Percentiles rank a stretch among this genome's conserved stretches.
Evolutionary conservation across 352 stramenopile species (phyloP).

Genomic region (Phytophthora nicotianae): DNA sequence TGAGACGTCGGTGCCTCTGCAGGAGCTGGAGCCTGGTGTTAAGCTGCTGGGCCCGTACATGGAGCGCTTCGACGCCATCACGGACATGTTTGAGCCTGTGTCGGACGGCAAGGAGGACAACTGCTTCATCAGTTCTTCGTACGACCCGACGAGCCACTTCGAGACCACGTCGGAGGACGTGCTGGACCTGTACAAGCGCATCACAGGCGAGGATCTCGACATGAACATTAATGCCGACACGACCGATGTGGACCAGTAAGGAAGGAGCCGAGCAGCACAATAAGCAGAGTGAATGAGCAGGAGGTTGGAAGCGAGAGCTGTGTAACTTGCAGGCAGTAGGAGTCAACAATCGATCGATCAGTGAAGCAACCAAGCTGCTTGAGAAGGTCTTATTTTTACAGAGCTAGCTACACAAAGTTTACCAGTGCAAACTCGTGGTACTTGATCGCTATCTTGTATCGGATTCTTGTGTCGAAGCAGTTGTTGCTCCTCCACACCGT

Average conservation of each 20-base stretch:
- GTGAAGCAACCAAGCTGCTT: slow-evolving; percentile 23
- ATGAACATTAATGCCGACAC: slow-evolving; percentile 98
- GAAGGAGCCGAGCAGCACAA: slow-evolving; percentile 3
- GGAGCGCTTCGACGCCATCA: slow-evolving; percentile 96
- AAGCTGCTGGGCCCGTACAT: slow-evolving; percentile 96
- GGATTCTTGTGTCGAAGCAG: too few species aligned
- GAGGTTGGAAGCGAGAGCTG: slow-evolving; percentile 11
- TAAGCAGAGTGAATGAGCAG: slow-evolving; percentile 1
- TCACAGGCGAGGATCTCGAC: slow-evolving; percentile 97
- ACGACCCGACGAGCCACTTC: slow-evolving; percentile 96
- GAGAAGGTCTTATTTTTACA: too few species aligned
- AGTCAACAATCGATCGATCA: slow-evolving; percentile 19
- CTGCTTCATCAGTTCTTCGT: slow-evolving; percentile 98
- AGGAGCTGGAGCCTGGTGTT: slow-evolving; percentile 95
- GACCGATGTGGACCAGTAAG: slow-evolving; percentile 94
- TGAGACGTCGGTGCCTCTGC: slow-evolving; percentile 95
- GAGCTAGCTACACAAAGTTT: too few species aligned
- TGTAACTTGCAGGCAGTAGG: neutral
- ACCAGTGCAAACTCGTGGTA: too few species aligned
- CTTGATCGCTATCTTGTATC: too few species aligned
- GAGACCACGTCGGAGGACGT: slow-evolving; percentile 97
- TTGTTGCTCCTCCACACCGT: too few species aligned
- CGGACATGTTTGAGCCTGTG: slow-evolving; percentile 95
- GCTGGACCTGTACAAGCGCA: slow-evolving; percentile 97
- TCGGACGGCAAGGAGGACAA: slow-evolving; percentile 93